phyloP scores from a whole-genome alignment of 768 basidiomycete genomes.

The Leccinellum rugosiceps region DNA sequence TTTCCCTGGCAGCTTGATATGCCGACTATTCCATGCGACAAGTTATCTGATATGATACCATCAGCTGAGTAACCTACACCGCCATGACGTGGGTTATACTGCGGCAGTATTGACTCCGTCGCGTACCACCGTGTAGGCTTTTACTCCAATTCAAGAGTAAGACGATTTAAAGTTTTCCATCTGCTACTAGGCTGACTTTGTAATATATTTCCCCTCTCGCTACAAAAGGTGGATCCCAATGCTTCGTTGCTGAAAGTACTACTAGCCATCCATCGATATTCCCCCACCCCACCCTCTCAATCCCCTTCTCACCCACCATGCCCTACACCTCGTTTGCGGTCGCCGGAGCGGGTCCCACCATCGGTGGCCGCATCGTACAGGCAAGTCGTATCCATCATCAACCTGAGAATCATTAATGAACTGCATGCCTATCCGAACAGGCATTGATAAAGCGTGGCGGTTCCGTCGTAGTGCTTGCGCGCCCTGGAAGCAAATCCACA shows the following conservation, averaged over 20 bases:
- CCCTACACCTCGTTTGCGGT: slow-evolving; percentile 36
- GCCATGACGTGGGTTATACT: too few species aligned
- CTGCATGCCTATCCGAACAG: slow-evolving; percentile 11
- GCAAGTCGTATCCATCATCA: slow-evolving; percentile 2
- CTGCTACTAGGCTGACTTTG: neutral
- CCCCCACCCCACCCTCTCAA: neutral
- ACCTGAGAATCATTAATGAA: neutral
- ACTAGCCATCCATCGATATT: neutral
- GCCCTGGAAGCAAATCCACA: slow-evolving; percentile 19
- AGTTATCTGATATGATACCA: too few species aligned
- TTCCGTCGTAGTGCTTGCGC: slow-evolving; percentile 26
- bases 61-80: too few species aligned
- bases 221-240: neutral
- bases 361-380: slow-evolving; percentile 34
- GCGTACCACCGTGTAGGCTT: neutral
- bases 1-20: too few species aligned
- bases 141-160: neutral
- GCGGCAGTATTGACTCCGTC: neutral
- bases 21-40: too few species aligned
- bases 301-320: slow-evolving; percentile 13
- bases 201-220: neutral
- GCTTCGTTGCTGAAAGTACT: neutral
- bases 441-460: slow-evolving; percentile 19
- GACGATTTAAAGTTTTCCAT: neutral
- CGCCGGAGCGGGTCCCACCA: slow-evolving; percentile 34